Base-by-base conservation (phyloP, 129 eudicot species). In the Flaveria ramosissima region DNA sequence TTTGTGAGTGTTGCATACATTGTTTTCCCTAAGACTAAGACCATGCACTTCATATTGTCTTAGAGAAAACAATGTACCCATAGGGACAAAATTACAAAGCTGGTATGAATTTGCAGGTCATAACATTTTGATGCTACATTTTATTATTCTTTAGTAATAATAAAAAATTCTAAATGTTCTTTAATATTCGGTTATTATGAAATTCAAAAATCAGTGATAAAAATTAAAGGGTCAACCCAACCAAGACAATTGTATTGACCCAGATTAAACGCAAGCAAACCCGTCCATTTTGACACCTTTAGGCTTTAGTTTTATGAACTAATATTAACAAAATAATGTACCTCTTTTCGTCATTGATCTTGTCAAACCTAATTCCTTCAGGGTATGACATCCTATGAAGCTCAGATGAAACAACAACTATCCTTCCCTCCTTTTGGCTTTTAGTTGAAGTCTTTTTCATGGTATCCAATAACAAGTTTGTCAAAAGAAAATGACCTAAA, bases 301-400 rank as follows among this genome's bases (percentile, higher is more conserved):
- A 30, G 0, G 20, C 10, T 7, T 9, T 63, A 30, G 0, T 15
- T 15, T 63, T 63, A 23, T 47, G 16, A 16, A 46, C 8, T 10
- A 7, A 56, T 42, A 66, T 52, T 77, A 12, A 30, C 36, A 52
- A 48, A 30, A 27, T 46, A 57, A n/a, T 7, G 32, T 83, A 89
- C 97, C 88, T 85, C 60, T 84, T 79, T 77, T 86, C 83, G 47
- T 93, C 96, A 39, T 90, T 93, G 64, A 93, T 90, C 76, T 80
- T 93, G 81, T 93, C 97, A 66, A 93, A 93, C 43, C 80, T 82
- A 50, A 93, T 90, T 76, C 98, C 98, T 77, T 90, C 97, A 13
- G 81, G 42, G 77, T 87, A 86, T 14, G 87, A 73, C 73, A 68
- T 65, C 59, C 84, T 79, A 65, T 93, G 97, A 20, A 82, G 92